Conservation (phyloP, 2,329 filamentous ascomycete species). For the Xylariaceae sp. region DNA sequence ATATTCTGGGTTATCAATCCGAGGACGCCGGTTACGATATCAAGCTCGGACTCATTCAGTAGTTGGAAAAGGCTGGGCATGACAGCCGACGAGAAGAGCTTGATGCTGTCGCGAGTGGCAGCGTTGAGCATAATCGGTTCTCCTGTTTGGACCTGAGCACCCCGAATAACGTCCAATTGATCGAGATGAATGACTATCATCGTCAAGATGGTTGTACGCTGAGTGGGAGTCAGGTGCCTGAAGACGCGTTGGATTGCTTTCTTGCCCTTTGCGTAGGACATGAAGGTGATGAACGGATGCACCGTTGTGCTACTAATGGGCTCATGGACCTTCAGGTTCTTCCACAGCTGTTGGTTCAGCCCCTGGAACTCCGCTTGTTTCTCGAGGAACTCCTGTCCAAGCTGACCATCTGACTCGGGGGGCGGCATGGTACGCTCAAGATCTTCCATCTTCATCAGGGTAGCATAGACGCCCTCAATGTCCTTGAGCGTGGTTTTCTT, state of each 20-base stretch:
- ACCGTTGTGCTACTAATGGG: slow-evolving; percentile 69
- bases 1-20: slow-evolving; percentile 75
- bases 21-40: slow-evolving; percentile 84
- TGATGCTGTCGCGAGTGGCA: slow-evolving; percentile 80
- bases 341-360: slow-evolving; percentile 79
- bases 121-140: slow-evolving; percentile 64
- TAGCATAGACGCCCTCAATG: slow-evolving; percentile 82
- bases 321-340: slow-evolving; percentile 83
- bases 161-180: slow-evolving; percentile 79
- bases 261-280: slow-evolving; percentile 93
- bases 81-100: slow-evolving; percentile 79
- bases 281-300: slow-evolving; percentile 93
- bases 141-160: slow-evolving; percentile 65
- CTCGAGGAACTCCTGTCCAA: slow-evolving; percentile 62
- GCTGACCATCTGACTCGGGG: slow-evolving; percentile 51
- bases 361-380: slow-evolving; percentile 74
- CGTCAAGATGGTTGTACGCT: slow-evolving; percentile 89
- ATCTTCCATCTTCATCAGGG: slow-evolving; percentile 89
- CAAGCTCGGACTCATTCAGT: slow-evolving; percentile 81
- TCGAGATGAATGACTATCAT: slow-evolving; percentile 94
- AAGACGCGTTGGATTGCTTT: slow-evolving; percentile 93
- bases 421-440: slow-evolving; percentile 76
- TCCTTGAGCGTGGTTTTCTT: slow-evolving; percentile 77
- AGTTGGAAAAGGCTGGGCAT: slow-evolving; percentile 87
- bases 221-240: slow-evolving; percentile 83